Evolutionary conservation across 2,329 filamentous ascomycete species (phyloP), one percentile per base, ranked within the genome.

Genomic region (Arthrobotrys conoides): DNA sequence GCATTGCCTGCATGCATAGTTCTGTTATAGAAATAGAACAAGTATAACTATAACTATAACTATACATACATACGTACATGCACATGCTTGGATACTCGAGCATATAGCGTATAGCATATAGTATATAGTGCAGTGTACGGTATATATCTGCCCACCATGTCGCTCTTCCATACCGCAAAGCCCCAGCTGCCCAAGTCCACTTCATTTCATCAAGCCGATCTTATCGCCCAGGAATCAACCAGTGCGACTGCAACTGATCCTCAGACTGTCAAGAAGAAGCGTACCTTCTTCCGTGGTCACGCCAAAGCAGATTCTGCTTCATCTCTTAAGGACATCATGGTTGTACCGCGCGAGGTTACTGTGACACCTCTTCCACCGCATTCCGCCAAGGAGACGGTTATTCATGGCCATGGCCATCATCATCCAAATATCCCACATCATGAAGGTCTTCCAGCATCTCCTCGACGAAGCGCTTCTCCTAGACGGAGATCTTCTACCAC

Each of bases 251-350:
- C 46, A 8, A 5, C 36, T 33, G 75, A 78, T n/a, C 38, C n/a
- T 33, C 68, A 68, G 68, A 10, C 67, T 14, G 36, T 72, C 22
- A 78, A 78, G 55, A 78, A 78, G 63, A 78, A 72, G 46, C 75
- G 75, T 18, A 78, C 75, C 3, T 78, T 78, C 49, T 78, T 78
- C 48, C 75, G 68, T 20, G 70, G 70, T n/a, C 75, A 78, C 41
- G 20, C 63, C 10, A 71, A 72, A 53, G 16, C 66, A 4, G 69
- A 68, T 24, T 78, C 75, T 18, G 49, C 53, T 14, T 57, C 75
- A 27, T 78, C 75, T n/a, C 33, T 72, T 30, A 77, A 59, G 33
- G 66, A 77, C n/a, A 71, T 77, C 30, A 71, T 77, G 48, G 41
- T 67, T 22, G 61, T 55, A 38, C 63, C 68, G 18, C 67, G 59